Conservation (phyloP, 805 yeast genomes). For the Yamadazyma insecticola region DNA sequence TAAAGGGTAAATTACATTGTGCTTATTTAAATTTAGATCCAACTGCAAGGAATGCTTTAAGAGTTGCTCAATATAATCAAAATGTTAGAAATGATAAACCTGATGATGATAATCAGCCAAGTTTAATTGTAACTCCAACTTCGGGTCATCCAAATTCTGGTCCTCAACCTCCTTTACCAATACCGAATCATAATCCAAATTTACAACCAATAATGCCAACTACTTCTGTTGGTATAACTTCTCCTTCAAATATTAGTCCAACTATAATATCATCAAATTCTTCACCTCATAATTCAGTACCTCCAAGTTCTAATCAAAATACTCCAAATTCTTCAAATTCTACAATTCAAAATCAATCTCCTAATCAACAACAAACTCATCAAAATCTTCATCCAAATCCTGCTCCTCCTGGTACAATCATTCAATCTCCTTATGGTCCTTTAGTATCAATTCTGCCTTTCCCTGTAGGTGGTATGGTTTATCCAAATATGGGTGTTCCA, state of each 20-base stretch:
- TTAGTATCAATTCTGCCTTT: constrained; percentile 20
- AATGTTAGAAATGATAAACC: constrained; percentile 21
- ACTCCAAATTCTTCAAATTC: too few species aligned
- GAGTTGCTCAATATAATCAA: constrained; percentile 47
- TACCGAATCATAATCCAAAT: too few species aligned
- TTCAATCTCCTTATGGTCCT: constrained; percentile 25
- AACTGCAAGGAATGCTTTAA: constrained; percentile 44
- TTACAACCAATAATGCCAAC: too few species aligned
- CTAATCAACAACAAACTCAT: constrained; percentile 12
- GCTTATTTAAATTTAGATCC: constrained; percentile 44
- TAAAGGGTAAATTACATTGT: constrained; percentile 42
- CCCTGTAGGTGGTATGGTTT: constrained; percentile 8
- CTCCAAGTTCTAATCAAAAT: too few species aligned
- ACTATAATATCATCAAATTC: too few species aligned
- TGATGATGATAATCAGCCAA: constrained; percentile 8
- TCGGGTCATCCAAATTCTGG: too few species aligned
- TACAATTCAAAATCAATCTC: too few species aligned
- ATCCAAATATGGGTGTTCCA: constrained; percentile 12
- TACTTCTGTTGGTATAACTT: too few species aligned
- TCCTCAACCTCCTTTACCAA: too few species aligned
- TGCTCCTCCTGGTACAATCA: constrained; percentile 4
- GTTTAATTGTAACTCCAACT: background rate
- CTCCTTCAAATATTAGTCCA: too few species aligned
- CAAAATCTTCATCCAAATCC: background rate
- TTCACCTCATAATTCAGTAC: too few species aligned